Evolutionary conservation across 1,284 basidiomycete species (phyloP).

Genomic region (Pseudozyma thailandica): DNA sequence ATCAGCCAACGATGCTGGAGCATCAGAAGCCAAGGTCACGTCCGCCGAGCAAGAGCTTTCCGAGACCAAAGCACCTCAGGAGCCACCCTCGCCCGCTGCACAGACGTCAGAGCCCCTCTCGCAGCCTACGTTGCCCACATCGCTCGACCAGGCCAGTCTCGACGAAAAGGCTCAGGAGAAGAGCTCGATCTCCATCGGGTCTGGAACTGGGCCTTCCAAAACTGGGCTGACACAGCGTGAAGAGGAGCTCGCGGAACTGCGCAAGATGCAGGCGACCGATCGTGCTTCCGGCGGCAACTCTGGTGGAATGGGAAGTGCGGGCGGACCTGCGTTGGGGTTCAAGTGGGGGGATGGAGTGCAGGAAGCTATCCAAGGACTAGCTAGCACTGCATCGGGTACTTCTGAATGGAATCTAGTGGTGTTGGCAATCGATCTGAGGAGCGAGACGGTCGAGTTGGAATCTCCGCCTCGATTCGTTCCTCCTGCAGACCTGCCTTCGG

Average conservation of each 20-base stretch:
- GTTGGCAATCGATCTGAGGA: slow-evolving; percentile 44
- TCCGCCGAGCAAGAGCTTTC: slow-evolving; percentile 35
- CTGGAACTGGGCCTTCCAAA: slow-evolving; percentile 19
- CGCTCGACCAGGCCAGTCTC: slow-evolving; percentile 21
- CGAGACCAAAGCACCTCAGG: slow-evolving; percentile 28
- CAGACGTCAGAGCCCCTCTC: slow-evolving; percentile 12
- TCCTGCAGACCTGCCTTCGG: slow-evolving; percentile 32
- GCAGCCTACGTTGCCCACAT: slow-evolving; percentile 41
- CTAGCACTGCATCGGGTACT: slow-evolving; percentile 45
- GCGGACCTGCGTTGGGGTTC: slow-evolving; percentile 34
- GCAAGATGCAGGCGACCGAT: slow-evolving; percentile 41
- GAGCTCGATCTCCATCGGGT: slow-evolving; percentile 34
- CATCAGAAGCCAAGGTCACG: slow-evolving; percentile 17
- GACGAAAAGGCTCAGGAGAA: slow-evolving; percentile 7
- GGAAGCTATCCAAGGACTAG: slow-evolving; percentile 43
- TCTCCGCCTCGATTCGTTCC: slow-evolving; percentile 45
- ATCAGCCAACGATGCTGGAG: slow-evolving; percentile 4
- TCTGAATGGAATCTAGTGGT: slow-evolving; percentile 57
- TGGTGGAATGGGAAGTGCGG: slow-evolving; percentile 9
- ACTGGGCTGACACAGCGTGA: slow-evolving; percentile 36
- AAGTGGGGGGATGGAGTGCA: slow-evolving; percentile 48
- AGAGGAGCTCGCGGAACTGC: slow-evolving; percentile 42
- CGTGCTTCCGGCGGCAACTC: slow-evolving; percentile 11
- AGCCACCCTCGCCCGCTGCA: slow-evolving; percentile 18
- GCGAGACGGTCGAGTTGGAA: slow-evolving; percentile 45